A percentile compares a stretch with the other conserved stretches of the same genome.
Evolutionary conservation across 805 yeast species (phyloP).

Genomic region (Starmerella vitae): DNA sequence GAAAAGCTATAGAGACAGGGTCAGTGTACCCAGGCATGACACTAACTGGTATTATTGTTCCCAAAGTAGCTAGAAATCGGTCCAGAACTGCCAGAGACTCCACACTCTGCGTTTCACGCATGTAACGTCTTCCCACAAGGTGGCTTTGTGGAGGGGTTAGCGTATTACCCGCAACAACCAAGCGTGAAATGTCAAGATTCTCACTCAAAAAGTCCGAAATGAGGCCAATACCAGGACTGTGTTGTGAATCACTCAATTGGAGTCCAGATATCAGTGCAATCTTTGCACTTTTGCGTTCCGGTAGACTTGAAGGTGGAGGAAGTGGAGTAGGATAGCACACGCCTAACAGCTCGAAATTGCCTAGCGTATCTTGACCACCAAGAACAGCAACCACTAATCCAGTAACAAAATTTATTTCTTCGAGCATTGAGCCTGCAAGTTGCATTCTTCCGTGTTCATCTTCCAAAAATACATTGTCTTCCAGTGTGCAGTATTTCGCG

Average conservation of each 20-base stretch:
- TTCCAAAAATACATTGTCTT: slow-evolving; percentile 61
- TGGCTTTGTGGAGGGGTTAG: slow-evolving; percentile 26
- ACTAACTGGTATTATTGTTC: slow-evolving; percentile 51
- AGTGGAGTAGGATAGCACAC: slow-evolving; percentile 44
- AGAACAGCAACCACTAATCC: slow-evolving; percentile 78
- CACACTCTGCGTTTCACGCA: slow-evolving; percentile 12
- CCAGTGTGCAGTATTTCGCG: slow-evolving; percentile 25
- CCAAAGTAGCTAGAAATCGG: slow-evolving; percentile 40
- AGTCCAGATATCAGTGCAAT: slow-evolving; percentile 72
- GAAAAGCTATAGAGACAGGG: slow-evolving; percentile 70
- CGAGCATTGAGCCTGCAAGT: slow-evolving; percentile 21
- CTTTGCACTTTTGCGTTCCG: slow-evolving; percentile 15
- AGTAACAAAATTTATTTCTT: slow-evolving; percentile 47
- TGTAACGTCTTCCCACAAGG: slow-evolving; percentile 18
- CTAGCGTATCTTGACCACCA: slow-evolving; percentile 75
- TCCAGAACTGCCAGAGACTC: slow-evolving; percentile 33
- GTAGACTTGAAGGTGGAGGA: background rate
- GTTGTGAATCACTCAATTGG: slow-evolving; percentile 36
- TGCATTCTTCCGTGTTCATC: slow-evolving; percentile 86
- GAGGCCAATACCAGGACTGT: slow-evolving; percentile 31
- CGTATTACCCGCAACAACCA: slow-evolving; percentile 66
- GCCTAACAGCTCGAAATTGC: slow-evolving; percentile 74
- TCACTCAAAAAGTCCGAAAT: slow-evolving; percentile 63
- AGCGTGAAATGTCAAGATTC: slow-evolving; percentile 33
- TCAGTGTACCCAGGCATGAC: slow-evolving; percentile 77